Base-by-base conservation (phyloP, 306 rosid genomes). In the Canavalia gladiata region DNA sequence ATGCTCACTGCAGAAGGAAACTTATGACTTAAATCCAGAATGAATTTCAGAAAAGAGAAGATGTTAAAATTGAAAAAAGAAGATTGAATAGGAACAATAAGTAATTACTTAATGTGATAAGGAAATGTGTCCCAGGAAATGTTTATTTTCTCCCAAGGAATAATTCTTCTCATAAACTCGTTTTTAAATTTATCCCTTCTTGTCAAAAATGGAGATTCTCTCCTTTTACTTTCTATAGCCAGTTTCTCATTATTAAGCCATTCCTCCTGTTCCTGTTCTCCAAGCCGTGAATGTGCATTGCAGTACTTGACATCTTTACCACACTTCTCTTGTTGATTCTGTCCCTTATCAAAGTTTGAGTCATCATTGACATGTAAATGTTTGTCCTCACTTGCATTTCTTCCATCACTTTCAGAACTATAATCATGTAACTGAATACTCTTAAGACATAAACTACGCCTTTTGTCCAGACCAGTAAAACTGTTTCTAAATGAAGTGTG, bases 121-220 rank as follows among this genome's bases (percentile, higher is more conserved):
- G 99, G 99, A 87, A 95, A 93, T 30, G 91, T 84, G 66, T 93
- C 96, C 99, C 97, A 95, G 8, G 99, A 90, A 72, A 95, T 90
- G 47, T 92, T 88, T 74, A 91, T 87, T 78, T 93, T 93, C 88
- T 95, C 99, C 98, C 97, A 93, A 0, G 99, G 98, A 89, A 93
- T 85, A 84, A 93, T 84, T 87, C 98, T 93, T 83, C 94, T 84
- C 33, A 88, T 71, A 80, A 93, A 89, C 90, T 93, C 99, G 12
- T 89, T 91, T 73, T 87, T 93, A 70, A 93, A 91, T 92, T 81
- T 95, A 74, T 95, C 96, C 56, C 83, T 87, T 83, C 88, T 88
- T 0, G 96, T 88, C 84, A 88, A 77, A 84, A 93, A 95, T 4
- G 96, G 98, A 0, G 94, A 91, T 82, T 91, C 97, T 80, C 70